A percentile compares a stretch with the other conserved stretches of the same genome.
Conservation (phyloP, 1,139 yeast genomes). For the Eremothecium coryli region DNA sequence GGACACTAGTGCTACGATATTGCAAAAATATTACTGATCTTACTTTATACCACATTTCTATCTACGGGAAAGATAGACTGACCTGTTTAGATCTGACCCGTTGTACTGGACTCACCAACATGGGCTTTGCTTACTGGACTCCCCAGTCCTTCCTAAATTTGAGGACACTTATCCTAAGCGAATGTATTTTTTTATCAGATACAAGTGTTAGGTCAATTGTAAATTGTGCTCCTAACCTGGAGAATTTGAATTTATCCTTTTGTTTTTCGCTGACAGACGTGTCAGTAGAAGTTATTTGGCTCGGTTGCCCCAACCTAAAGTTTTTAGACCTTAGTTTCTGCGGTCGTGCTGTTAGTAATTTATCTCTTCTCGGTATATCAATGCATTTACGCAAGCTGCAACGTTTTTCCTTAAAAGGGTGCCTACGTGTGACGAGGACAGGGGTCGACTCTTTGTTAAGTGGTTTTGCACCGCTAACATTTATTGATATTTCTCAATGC, state of each 20-base stretch:
- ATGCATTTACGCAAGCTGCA: slow-evolving; percentile 43
- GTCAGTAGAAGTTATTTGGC: slow-evolving; percentile 53
- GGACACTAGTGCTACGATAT: slow-evolving; percentile 49
- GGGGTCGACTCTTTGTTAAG: slow-evolving; percentile 60
- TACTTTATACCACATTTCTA: slow-evolving; percentile 54
- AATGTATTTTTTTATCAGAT: slow-evolving; percentile 67
- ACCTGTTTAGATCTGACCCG: slow-evolving; percentile 56
- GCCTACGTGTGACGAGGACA: slow-evolving; percentile 64
- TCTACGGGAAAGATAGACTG: slow-evolving; percentile 47
- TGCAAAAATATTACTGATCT: slow-evolving; percentile 67
- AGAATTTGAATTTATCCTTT: slow-evolving; percentile 52
- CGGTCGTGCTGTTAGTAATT: slow-evolving; percentile 72
- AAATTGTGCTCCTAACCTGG: slow-evolving; percentile 49
- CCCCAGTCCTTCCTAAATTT: slow-evolving; percentile 45
- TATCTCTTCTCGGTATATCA: slow-evolving; percentile 55
- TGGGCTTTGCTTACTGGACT: slow-evolving; percentile 61
- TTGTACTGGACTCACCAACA: slow-evolving; percentile 69
- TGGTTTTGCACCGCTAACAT: slow-evolving; percentile 45
- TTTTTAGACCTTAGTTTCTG: slow-evolving; percentile 58
- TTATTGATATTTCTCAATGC: slow-evolving; percentile 61
- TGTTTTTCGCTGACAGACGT: slow-evolving; percentile 69
- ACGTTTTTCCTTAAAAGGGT: slow-evolving; percentile 50
- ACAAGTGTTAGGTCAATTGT: slow-evolving; percentile 54
- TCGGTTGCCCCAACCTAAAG: slow-evolving; percentile 51
- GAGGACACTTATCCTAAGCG: slow-evolving; percentile 47